These are phyloP conservation scores for Beauveria pseudobassiana DNA, from an alignment of 2,329 filamentous ascomycete species.

Conservation along the genomic window DNA sequence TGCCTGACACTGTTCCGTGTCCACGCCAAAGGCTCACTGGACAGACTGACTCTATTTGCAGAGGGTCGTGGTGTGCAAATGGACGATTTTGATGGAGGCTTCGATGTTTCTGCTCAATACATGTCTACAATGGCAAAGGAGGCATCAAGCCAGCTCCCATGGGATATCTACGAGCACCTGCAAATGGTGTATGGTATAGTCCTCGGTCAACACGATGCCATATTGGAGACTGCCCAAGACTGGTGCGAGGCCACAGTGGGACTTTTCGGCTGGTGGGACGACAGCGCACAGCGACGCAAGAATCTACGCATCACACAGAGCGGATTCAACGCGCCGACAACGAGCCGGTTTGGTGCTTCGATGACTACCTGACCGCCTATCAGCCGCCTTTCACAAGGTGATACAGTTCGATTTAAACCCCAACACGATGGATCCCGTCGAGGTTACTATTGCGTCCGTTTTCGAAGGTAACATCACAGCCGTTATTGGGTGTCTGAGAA, in stretches of 20 bases:
- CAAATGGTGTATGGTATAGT: slow-evolving; percentile 74
- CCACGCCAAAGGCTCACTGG: slow-evolving; percentile 60
- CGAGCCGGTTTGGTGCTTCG: slow-evolving; percentile 41
- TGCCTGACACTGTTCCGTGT: slow-evolving; percentile 78
- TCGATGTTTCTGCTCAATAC: slow-evolving; percentile 37
- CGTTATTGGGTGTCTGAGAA: slow-evolving; percentile 64
- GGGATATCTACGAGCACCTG: slow-evolving; percentile 82
- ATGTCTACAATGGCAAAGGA: slow-evolving; percentile 62
- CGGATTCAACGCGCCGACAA: slow-evolving; percentile 28
- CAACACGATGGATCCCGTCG: slow-evolving; percentile 66
- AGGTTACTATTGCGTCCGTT: slow-evolving; percentile 73
- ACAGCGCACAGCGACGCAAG: slow-evolving; percentile 48
- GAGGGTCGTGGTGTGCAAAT: slow-evolving; percentile 57
- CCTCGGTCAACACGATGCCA: slow-evolving; percentile 66
- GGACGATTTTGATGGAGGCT: slow-evolving; percentile 23
- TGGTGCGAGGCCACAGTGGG: slow-evolving; percentile 87
- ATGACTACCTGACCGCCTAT: slow-evolving; percentile 68
- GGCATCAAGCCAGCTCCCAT: slow-evolving; percentile 81
- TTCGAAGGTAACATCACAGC: slow-evolving; percentile 78
- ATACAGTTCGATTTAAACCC: slow-evolving; percentile 66
- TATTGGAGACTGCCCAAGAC: slow-evolving; percentile 72
- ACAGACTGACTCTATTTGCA: slow-evolving; percentile 68
- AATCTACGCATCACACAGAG: slow-evolving; percentile 32
- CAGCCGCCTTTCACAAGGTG: slow-evolving; percentile 61
- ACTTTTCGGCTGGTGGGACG: slow-evolving; percentile 88